Base-by-base conservation (phyloP, 202 grass and related monocot genomes). In the Panicum hallii region DNA sequence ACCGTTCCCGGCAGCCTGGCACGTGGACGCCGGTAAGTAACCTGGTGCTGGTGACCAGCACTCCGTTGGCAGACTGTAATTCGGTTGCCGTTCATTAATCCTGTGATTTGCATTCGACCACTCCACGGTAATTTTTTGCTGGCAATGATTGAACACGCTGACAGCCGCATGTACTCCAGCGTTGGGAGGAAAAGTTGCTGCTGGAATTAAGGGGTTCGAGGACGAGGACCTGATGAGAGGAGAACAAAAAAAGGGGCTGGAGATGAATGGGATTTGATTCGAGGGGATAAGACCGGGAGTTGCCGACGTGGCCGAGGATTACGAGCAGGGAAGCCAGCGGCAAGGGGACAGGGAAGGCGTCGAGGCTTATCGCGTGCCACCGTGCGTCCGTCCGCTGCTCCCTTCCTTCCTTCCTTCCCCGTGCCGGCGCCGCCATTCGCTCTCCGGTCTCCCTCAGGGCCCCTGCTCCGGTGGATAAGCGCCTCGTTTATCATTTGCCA, bases 291-390 rank as follows among this genome's bases (percentile, higher is more conserved):
- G 82, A 15, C 52, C 44, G 2, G 9, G 23, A 5, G 43, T 0
- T 32, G 75, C 83, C 14, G 49, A 71, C 6, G 19, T 70, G 76
- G 63, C 48, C 49, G 16, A 40, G 30, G 72, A 74, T 74, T 74
- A 49, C 23, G 66, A 16, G 11, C 19, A 52, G 11, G 19, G 49
- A 19, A 38, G 36, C 36, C 36, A 61, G 56, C n/a, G 56, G 30
- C 28, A 34, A 17, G 14, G 16, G 28, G 38, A 11, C 36, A 67
- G 20, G 20, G 41, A 26, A 26, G 26, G 42, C 67, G 41, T 76
- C 47, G 17, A 41, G 20, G 60, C 81, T 75, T 75, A 67, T 79
- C 75, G 6, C 19, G 17, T 22, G 3, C 58, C 58, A 1, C 11
- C 58, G 11, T 26, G 3, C 57, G 20, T 22, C 54, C 2, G 50